A percentile compares a stretch with the other conserved stretches of the same genome.
Evolutionary conservation across 768 basidiomycete species (phyloP).

Genomic region (Tricholomella constricta): DNA sequence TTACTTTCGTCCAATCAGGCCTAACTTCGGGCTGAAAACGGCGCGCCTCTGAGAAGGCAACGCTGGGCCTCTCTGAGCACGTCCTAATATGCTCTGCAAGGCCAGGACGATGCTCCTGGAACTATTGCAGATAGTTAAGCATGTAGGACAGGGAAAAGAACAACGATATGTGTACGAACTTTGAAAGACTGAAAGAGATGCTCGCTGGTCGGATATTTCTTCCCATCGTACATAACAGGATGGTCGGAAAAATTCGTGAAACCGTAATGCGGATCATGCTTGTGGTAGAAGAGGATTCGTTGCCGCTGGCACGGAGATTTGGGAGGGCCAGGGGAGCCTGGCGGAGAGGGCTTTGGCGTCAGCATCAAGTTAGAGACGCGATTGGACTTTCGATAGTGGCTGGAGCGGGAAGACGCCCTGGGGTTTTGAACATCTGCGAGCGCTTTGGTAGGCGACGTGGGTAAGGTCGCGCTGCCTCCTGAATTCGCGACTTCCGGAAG

Average conservation of each 20-base stretch:
- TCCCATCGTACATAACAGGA: slow-evolving; percentile 60
- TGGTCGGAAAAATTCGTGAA: slow-evolving; percentile 78
- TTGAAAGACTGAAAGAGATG: slow-evolving; percentile 80
- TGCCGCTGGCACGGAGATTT: slow-evolving; percentile 28
- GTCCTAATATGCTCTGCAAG: slow-evolving; percentile 72
- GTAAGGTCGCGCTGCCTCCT: slow-evolving; percentile 12
- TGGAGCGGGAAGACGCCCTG: slow-evolving; percentile 1
- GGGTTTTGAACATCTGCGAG: background rate
- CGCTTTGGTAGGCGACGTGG: background rate
- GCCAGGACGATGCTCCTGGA: slow-evolving; percentile 57
- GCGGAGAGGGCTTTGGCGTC: slow-evolving; percentile 7
- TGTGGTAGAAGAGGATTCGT: slow-evolving; percentile 65
- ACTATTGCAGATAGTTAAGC: slow-evolving; percentile 38
- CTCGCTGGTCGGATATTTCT: slow-evolving; percentile 73
- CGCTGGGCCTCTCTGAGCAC: slow-evolving; percentile 61
- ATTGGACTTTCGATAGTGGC: slow-evolving; percentile 1
- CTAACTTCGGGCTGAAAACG: slow-evolving; percentile 63
- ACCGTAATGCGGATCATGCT: slow-evolving; percentile 62
- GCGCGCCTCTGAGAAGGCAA: slow-evolving; percentile 68
- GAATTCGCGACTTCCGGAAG: slow-evolving; percentile 37
- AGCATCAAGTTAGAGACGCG: background rate
- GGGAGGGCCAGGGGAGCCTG: slow-evolving; percentile 16
- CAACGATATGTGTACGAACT: slow-evolving; percentile 42
- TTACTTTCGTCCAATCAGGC: slow-evolving; percentile 68
- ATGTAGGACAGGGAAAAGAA: background rate